phyloP scores from a whole-genome alignment of 208 protist genomes.

The Leishmania tarentolae region DNA sequence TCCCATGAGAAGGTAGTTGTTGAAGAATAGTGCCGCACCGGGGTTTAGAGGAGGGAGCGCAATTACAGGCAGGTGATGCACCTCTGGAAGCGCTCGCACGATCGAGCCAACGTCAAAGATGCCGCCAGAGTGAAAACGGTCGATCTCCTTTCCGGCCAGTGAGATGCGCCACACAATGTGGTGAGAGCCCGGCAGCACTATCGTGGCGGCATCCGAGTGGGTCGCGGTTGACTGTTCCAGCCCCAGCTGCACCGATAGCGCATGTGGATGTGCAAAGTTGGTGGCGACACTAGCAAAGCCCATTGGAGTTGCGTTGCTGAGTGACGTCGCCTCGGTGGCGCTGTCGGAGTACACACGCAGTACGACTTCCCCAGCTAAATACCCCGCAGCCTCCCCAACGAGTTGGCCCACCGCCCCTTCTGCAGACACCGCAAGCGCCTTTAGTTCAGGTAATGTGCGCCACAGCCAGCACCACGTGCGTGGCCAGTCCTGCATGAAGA shows the following conservation, averaged over 20 bases:
- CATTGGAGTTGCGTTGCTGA: conserved; percentile 71
- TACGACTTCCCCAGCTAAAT: conserved; percentile 69
- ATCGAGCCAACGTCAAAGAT: conserved; percentile 73
- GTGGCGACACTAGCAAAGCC: conserved; percentile 25
- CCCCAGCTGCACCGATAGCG: conserved; percentile 52
- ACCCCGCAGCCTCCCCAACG: conserved; percentile 65
- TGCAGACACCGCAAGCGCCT: conserved; percentile 33
- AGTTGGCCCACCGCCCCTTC: conserved; percentile 38
- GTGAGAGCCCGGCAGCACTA: conserved; percentile 77
- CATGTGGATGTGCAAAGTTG: conserved; percentile 38
- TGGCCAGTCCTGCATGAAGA: conserved; percentile 68
- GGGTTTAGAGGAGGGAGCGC: conserved; percentile 53
- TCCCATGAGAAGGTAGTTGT: conserved; percentile 55
- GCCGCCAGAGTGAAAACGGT: conserved; percentile 44
- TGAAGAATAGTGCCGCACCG: conserved; percentile 62
- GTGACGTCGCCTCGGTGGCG: conserved; percentile 45
- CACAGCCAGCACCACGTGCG: conserved; percentile 61
- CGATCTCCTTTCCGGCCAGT: conserved; percentile 57
- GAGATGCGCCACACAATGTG: conserved; percentile 59
- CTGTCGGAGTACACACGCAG: conserved; percentile 74
- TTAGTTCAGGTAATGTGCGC: conserved; percentile 36
- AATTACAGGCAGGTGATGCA: conserved; percentile 43
- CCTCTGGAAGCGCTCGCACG: conserved; percentile 52
- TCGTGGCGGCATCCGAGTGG: conserved; percentile 9
- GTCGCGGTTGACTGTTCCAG: conserved; percentile 20